phyloP scores from a whole-genome alignment of 257 asterid species.

The Haberlea rhodopensis region DNA sequence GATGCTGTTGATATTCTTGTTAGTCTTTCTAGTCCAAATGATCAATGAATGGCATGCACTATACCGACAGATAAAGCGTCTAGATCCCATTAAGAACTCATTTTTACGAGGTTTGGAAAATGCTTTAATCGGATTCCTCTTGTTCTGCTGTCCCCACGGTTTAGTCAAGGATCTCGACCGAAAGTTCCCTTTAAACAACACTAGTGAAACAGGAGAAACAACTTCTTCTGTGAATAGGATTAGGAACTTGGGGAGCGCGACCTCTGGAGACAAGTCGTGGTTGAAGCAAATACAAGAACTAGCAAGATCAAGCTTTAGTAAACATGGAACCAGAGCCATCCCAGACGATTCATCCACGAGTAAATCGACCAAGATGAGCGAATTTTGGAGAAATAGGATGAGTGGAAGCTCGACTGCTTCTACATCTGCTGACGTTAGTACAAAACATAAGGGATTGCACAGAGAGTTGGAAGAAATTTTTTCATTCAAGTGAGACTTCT shows the following conservation, averaged over 20 bases:
- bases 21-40: slow-evolving; percentile 49
- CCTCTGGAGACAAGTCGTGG: slow-evolving; percentile 62
- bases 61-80: slow-evolving; percentile 52
- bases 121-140: slow-evolving; percentile 52
- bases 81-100: slow-evolving; percentile 54
- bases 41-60: slow-evolving; percentile 59
- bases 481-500: slow-evolving; percentile 53
- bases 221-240: slow-evolving; percentile 36
- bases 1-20: slow-evolving; percentile 53
- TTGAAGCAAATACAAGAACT: slow-evolving; percentile 39
- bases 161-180: slow-evolving; percentile 40
- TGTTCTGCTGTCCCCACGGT: slow-evolving; percentile 50
- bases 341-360: slow-evolving; percentile 66
- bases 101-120: slow-evolving; percentile 59
- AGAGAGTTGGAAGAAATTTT: slow-evolving; percentile 86
- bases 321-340: slow-evolving; percentile 40
- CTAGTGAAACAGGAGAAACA: slow-evolving; percentile 30
- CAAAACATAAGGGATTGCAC: slow-evolving; percentile 62
- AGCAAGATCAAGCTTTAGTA: slow-evolving; percentile 64
- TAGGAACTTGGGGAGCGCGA: slow-evolving; percentile 46
- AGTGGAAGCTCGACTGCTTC: slow-evolving; percentile 75
- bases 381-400: slow-evolving; percentile 52
- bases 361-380: slow-evolving; percentile 52
- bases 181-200: slow-evolving; percentile 41
- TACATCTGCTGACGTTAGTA: slow-evolving; percentile 52